Conservation (phyloP, 2,329 filamentous ascomycete species). For the Fusarium sp. region DNA sequence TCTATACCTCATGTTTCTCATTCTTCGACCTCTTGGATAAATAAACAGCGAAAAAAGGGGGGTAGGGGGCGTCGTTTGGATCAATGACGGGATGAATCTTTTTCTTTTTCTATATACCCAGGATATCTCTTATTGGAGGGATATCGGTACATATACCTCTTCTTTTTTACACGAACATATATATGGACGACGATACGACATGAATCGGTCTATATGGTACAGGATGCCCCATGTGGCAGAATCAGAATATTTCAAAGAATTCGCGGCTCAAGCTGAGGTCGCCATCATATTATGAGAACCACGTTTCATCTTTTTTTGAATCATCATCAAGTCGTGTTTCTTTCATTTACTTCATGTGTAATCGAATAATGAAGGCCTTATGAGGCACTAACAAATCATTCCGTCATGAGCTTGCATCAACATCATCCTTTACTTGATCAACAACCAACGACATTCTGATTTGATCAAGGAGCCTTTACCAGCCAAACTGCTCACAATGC, state of each 20-base stretch:
- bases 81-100: constrained; percentile 28
- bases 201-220: constrained; percentile 20
- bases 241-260: constrained; percentile 4
- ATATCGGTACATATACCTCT: constrained; percentile 37
- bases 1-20: constrained; percentile 18
- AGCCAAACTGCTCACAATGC: constrained; percentile 59
- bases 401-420: background rate
- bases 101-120: constrained; percentile 38
- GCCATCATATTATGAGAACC: background rate
- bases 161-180: constrained; percentile 16
- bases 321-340: constrained; percentile 12
- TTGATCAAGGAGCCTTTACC: constrained; percentile 41
- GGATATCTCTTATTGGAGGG: constrained; percentile 22
- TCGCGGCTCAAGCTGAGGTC: background rate
- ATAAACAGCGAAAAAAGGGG: constrained; percentile 30
- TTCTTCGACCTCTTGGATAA: constrained; percentile 17
- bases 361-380: background rate
- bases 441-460: background rate
- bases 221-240: constrained; percentile 26
- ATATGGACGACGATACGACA: constrained; percentile 15
- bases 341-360: background rate
- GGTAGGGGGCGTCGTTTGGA: constrained; percentile 34
- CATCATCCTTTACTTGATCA: background rate
- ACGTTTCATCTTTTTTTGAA: background rate
- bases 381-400: background rate